A percentile compares a stretch with the other conserved stretches of the same genome.
phyloP scores from a whole-genome alignment of 257 asterid genomes.

The Rehmannia glutinosa region DNA sequence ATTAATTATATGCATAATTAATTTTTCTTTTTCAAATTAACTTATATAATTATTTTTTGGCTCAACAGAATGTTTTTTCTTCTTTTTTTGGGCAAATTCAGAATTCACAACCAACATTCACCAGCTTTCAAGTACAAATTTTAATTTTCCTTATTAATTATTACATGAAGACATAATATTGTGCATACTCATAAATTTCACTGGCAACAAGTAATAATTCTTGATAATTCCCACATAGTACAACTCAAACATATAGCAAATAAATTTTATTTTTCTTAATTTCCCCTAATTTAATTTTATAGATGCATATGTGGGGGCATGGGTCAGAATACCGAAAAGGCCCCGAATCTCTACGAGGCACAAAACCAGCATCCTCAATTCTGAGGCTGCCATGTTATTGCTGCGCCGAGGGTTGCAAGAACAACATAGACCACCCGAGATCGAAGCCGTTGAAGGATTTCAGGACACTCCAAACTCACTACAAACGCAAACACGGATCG shows the following conservation, averaged over 20 bases:
- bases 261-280: too few relatives aligned
- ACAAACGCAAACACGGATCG: slow-evolving; percentile 77
- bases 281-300: too few relatives aligned
- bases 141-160: background rate
- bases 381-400: slow-evolving; percentile 79
- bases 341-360: slow-evolving; percentile 81
- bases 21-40: background rate
- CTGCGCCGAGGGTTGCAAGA: slow-evolving; percentile 89
- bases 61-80: background rate
- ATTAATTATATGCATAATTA: too few relatives aligned
- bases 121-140: background rate
- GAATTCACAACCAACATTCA: background rate
- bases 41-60: background rate
- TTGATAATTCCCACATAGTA: too few relatives aligned
- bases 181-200: background rate
- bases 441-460: slow-evolving; percentile 85
- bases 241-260: too few relatives aligned
- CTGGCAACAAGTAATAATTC: too few relatives aligned
- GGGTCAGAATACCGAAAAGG: slow-evolving; percentile 88
- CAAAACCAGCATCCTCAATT: slow-evolving; percentile 60
- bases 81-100: background rate
- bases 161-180: too few relatives aligned
- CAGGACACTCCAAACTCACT: slow-evolving; percentile 87
- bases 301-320: slow-evolving; percentile 99
- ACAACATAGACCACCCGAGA: slow-evolving; percentile 75